A percentile compares a stretch with the other conserved stretches of the same genome.
These are phyloP conservation scores for Mytilinidion resinicola DNA, from an alignment of 495 filamentous ascomycete genomes.

Conservation along the genomic window DNA sequence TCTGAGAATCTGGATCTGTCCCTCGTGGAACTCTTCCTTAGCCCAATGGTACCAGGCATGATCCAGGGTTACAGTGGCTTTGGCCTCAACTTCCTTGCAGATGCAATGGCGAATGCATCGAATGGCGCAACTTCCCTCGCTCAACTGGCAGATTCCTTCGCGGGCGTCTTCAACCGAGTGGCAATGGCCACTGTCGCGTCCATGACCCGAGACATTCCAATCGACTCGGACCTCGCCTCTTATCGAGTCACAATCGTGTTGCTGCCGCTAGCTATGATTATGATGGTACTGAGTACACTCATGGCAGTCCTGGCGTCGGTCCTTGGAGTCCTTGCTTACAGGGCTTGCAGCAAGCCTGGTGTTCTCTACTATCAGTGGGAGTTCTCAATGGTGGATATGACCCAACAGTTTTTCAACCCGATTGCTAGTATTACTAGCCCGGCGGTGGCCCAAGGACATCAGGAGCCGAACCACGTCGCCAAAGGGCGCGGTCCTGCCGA, in stretches of 20 bases:
- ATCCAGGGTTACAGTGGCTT: conserved; percentile 1
- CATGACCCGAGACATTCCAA: neutral
- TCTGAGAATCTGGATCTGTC: neutral
- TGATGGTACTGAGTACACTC: too few relatives aligned
- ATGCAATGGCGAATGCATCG: neutral
- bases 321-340: too few relatives aligned
- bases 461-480: too few relatives aligned
- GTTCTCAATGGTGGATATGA: too few relatives aligned
- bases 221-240: neutral
- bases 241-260: neutral
- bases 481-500: too few relatives aligned
- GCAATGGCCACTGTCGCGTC: neutral
- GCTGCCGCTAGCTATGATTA: too few relatives aligned
- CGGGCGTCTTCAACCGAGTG: neutral
- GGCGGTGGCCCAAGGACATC: too few relatives aligned
- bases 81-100: neutral
- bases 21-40: neutral
- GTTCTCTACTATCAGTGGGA: too few relatives aligned
- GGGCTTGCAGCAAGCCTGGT: too few relatives aligned
- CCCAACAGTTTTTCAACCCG: too few relatives aligned
- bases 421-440: too few relatives aligned
- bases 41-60: neutral
- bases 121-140: neutral
- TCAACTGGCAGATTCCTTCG: neutral
- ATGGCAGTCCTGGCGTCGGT: too few relatives aligned